Percentiles rank a stretch among this genome's conserved stretches.
Conservation (phyloP, 495 filamentous ascomycete genomes). For the Stereocaulon alpinum region DNA sequence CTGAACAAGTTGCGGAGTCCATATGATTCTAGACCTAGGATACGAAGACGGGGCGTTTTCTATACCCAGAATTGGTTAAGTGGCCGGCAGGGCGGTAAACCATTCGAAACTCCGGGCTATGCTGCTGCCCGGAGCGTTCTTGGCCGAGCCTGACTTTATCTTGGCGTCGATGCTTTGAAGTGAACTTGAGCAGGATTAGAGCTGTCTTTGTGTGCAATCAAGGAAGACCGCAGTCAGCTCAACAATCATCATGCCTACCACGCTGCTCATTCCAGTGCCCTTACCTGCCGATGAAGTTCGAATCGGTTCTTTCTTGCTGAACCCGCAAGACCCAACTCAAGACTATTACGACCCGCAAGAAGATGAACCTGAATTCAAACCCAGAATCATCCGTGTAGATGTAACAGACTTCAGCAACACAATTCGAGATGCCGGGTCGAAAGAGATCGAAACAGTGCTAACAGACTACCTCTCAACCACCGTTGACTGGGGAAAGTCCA, state of each 20-base stretch:
- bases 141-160: background rate
- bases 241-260: background rate
- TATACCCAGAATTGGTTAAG: background rate
- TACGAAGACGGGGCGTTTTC: background rate
- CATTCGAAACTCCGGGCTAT: background rate
- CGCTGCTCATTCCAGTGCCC: background rate
- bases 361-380: background rate
- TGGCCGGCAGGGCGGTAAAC: background rate
- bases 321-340: background rate
- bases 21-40: background rate
- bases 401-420: background rate
- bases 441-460: background rate
- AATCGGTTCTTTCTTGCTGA: background rate
- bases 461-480: background rate
- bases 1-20: background rate
- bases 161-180: background rate
- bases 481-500: background rate
- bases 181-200: background rate
- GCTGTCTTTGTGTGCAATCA: background rate
- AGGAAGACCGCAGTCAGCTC: background rate
- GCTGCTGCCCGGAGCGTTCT: background rate
- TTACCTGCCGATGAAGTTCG: background rate
- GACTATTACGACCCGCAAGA: background rate
- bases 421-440: background rate
- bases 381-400: background rate